Evolutionary conservation across 176 grass and related monocot species (phyloP), one percentile per base, ranked within the genome.

Genomic region (Oryza officinalis): DNA sequence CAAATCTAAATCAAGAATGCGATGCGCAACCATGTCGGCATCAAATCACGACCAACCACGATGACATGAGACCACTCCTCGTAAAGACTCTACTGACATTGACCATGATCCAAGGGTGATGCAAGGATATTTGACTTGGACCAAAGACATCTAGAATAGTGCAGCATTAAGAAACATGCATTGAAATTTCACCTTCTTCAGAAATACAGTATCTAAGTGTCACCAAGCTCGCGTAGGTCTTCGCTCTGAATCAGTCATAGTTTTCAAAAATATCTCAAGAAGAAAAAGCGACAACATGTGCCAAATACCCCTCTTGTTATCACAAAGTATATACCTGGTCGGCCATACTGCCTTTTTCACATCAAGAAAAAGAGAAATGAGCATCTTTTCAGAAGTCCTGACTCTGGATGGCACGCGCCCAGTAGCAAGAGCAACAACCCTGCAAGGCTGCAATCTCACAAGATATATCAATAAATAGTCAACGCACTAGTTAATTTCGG

Each of bases 11-110:
- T 49, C 78, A 80, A 54, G 13, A 13, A 17, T 23, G 45, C 5
- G 45, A 69, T 67, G 33, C 5, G 77, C 27, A 80, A 4, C 13
- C 6, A 32, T 10, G 41, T 67, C 41, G n/a, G 67, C 1, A n/a
- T 81, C 46, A 71, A 71, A 71, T 71, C 67, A 72, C 2, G 71
- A 61, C 28, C 25, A 76, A 67, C 28, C n/a, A 67, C 28, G 14
- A 25, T 74, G 69, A 64, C 23, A 77, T 13, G 35, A 40, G 35
- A 65, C 13, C 25, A 43, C 70, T 20, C 8, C 10, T 30, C n/a
- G 31, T 33, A 15, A 37, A 27, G 23, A 23, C 4, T 52, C 0
- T 10, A 28, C 18, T 86, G 17, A n/a, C 5, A 77, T 10, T 11
- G 49, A 71, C 12, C 14, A 20, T 54, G 3, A 79, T 68, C 15